Evolutionary conservation across 2,329 filamentous ascomycete species (phyloP).

Genomic region (Pseudopithomyces maydicus): DNA sequence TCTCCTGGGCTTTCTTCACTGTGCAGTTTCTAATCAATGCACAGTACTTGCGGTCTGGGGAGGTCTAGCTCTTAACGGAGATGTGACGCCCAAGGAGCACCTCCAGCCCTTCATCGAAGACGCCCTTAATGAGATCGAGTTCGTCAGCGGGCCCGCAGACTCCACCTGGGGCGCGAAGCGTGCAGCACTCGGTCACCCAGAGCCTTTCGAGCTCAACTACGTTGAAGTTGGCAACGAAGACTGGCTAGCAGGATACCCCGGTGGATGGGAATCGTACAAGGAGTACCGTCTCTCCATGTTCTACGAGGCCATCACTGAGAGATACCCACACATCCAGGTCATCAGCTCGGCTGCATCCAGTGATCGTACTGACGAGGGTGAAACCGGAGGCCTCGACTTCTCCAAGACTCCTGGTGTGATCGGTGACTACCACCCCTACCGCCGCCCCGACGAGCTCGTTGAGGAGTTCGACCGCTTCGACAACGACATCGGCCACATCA

Average conservation of each 20-base stretch:
- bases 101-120: conserved; percentile 46
- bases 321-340: conserved; percentile 43
- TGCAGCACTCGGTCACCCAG: conserved; percentile 42
- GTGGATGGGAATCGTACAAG: conserved; percentile 33
- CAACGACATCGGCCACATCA: conserved; percentile 41
- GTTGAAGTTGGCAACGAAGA: conserved; percentile 48
- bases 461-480: conserved; percentile 50
- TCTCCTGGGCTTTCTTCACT: not conserved
- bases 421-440: conserved; percentile 52
- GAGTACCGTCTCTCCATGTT: conserved; percentile 41
- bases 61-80: conserved; percentile 52
- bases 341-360: conserved; percentile 38
- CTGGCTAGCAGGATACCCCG: conserved; percentile 39
- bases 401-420: conserved; percentile 20
- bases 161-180: conserved; percentile 43
- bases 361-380: conserved; percentile 30
- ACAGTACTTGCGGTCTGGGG: conserved; percentile 49
- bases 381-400: conserved; percentile 34
- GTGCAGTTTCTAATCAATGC: conserved; percentile 18
- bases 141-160: conserved; percentile 32
- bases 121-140: conserved; percentile 45
- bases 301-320: conserved; percentile 38
- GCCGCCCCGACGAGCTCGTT: conserved; percentile 51
- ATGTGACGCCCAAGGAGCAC: conserved; percentile 41
- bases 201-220: conserved; percentile 45